Conservation (phyloP, 2,329 filamentous ascomycete genomes). For the Phyllosticta paracitricarpa region DNA sequence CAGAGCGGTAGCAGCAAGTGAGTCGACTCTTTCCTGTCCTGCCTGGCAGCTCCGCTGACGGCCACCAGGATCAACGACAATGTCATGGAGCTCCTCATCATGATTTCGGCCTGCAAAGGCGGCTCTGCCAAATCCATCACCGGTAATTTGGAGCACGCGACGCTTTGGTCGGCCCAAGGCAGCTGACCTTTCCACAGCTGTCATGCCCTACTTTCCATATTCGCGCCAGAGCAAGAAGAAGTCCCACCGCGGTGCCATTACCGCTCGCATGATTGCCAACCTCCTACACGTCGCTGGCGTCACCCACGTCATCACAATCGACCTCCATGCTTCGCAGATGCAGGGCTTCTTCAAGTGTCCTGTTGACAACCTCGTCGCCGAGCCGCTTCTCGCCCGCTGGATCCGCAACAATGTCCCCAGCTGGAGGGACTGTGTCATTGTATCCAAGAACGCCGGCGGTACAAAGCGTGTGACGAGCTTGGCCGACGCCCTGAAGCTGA, state of each 20-base stretch:
- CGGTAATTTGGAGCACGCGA: constrained; percentile 46
- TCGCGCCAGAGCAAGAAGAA: constrained; percentile 99
- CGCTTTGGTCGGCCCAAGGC: background rate
- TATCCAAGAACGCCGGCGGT: constrained; percentile 95
- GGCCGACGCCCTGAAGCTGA: constrained; percentile 90
- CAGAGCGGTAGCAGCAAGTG: constrained; percentile 84
- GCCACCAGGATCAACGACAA: constrained; percentile 75
- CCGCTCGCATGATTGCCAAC: constrained; percentile 93
- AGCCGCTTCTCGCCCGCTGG: constrained; percentile 92
- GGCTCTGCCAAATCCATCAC: constrained; percentile 95
- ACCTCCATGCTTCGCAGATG: constrained; percentile 90
- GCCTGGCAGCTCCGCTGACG: constrained; percentile 13
- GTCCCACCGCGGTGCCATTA: constrained; percentile 90
- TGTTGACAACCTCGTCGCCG: constrained; percentile 93
- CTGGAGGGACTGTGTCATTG: constrained; percentile 88
- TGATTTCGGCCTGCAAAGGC: constrained; percentile 98
- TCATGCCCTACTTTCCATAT: constrained; percentile 96
- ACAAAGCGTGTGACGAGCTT: constrained; percentile 95
- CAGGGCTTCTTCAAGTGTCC: constrained; percentile 98
- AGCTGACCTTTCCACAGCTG: constrained; percentile 44
- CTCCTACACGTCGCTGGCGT: constrained; percentile 87
- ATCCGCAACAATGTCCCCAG: constrained; percentile 78
- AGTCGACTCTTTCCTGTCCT: constrained; percentile 14
- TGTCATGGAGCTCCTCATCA: constrained; percentile 98
- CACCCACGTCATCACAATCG: constrained; percentile 94